These are phyloP conservation scores for Cytospora leucostoma DNA, from an alignment of 2,329 filamentous ascomycete species.

Conservation along the genomic window DNA sequence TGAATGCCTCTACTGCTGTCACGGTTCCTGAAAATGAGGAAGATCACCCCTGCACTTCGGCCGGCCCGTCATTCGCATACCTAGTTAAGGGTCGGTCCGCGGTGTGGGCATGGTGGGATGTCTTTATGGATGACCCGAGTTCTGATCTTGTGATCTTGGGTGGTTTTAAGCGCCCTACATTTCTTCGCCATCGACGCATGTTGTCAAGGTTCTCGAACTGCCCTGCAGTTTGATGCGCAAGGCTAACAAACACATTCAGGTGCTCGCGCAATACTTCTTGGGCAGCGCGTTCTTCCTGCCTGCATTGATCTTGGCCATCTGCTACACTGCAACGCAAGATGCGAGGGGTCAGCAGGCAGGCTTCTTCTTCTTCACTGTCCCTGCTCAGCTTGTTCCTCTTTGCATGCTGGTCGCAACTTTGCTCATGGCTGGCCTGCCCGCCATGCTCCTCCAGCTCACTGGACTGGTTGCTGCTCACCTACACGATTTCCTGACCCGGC, in stretches of 20 bases:
- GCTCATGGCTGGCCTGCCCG: conserved; percentile 60
- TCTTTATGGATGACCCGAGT: conserved; percentile 69
- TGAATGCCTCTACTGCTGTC: conserved; percentile 65
- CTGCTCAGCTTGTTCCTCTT: conserved; percentile 77
- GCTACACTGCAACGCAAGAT: conserved; percentile 84
- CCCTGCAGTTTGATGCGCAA: not conserved
- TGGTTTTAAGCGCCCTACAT: conserved; percentile 68
- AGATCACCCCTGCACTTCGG: conserved; percentile 71
- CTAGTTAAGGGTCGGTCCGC: conserved; percentile 58
- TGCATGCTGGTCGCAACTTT: conserved; percentile 76
- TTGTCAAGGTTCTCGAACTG: conserved; percentile 27
- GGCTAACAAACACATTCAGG: conserved; percentile 39
- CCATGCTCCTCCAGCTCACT: conserved; percentile 65
- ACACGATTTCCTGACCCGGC: conserved; percentile 83
- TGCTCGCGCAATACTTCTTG: conserved; percentile 54
- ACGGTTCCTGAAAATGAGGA: conserved; percentile 83
- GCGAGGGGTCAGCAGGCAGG: conserved; percentile 73
- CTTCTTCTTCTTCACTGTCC: conserved; percentile 83
- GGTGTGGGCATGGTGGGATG: conserved; percentile 76
- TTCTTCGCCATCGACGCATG: conserved; percentile 32
- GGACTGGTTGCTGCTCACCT: conserved; percentile 88
- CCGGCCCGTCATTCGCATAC: conserved; percentile 67
- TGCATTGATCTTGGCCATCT: conserved; percentile 76
- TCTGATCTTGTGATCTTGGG: conserved; percentile 58
- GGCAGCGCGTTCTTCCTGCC: conserved; percentile 54